phyloP scores from a whole-genome alignment of 306 rosid genomes.

The Vicia faba region DNA sequence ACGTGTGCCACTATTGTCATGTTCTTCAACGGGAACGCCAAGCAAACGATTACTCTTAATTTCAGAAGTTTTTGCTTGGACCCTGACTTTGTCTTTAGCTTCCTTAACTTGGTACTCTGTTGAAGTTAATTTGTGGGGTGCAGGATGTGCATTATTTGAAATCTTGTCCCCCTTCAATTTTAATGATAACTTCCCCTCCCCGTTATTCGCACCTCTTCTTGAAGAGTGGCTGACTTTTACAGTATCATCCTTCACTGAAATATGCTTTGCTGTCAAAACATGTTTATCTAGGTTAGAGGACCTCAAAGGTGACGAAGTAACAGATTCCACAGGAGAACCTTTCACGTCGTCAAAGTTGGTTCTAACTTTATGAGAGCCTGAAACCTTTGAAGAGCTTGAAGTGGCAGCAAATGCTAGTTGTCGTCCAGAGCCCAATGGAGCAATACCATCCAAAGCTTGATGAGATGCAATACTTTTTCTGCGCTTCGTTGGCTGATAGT shows the following conservation, averaged over 20 bases:
- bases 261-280: constrained; percentile 39
- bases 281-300: constrained; percentile 48
- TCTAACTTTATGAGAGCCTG: constrained; percentile 55
- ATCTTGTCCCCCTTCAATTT: constrained; percentile 40
- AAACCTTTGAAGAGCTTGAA: constrained; percentile 82
- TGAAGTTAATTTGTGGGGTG: constrained; percentile 45
- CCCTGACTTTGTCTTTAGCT: constrained; percentile 42
- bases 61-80: constrained; percentile 44
- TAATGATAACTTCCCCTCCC: constrained; percentile 42
- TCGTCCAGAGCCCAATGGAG: constrained; percentile 47
- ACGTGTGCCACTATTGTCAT: constrained; percentile 38
- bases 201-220: constrained; percentile 34
- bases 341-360: constrained; percentile 55
- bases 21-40: constrained; percentile 39
- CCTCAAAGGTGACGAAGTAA: constrained; percentile 73
- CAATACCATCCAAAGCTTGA: constrained; percentile 43
- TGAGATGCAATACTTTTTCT: constrained; percentile 42
- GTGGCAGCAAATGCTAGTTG: constrained; percentile 54
- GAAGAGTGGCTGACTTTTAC: constrained; percentile 39
- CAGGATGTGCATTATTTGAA: constrained; percentile 30
- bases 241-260: constrained; percentile 44
- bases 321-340: constrained; percentile 77
- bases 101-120: constrained; percentile 39
- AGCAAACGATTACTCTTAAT: constrained; percentile 40
- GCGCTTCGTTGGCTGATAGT: constrained; percentile 42